Percentiles rank a stretch among this genome's conserved stretches.
Conservation (phyloP, 257 asterid genomes). For the Coffea eugenioides region DNA sequence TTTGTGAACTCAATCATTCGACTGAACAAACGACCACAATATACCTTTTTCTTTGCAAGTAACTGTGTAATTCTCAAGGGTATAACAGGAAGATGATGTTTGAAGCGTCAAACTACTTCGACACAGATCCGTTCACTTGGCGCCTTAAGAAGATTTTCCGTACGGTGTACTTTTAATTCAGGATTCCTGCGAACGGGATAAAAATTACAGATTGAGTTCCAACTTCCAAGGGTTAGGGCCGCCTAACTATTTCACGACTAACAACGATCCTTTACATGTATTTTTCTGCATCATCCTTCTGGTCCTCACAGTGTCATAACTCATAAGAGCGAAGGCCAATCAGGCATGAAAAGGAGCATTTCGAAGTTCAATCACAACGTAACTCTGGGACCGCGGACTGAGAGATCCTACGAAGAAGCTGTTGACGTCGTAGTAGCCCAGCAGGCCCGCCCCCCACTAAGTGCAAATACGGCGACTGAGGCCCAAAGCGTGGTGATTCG, state of each 20-base stretch:
- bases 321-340: background rate
- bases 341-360: background rate
- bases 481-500: slow-evolving; percentile 28
- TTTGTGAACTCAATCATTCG: background rate
- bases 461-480: background rate
- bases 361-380: background rate
- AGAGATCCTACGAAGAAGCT: slow-evolving; percentile 14
- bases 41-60: background rate
- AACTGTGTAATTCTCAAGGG: background rate
- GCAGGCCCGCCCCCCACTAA: slow-evolving; percentile 17
- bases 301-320: background rate
- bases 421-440: slow-evolving; percentile 19
- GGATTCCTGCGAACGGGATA: too few relatives aligned
- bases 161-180: too few relatives aligned
- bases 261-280: background rate
- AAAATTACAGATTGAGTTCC: too few relatives aligned
- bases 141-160: too few relatives aligned
- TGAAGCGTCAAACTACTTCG: too few relatives aligned
- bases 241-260: too few relatives aligned
- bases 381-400: slow-evolving; percentile 20
- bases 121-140: too few relatives aligned
- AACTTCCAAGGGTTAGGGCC: too few relatives aligned
- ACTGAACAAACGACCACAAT: background rate
- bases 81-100: too few relatives aligned
- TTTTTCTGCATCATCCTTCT: background rate